Evolutionary conservation across 2,329 filamentous ascomycete genomes (phyloP).

Genomic region (Stagonosporopsis tanaceti): DNA sequence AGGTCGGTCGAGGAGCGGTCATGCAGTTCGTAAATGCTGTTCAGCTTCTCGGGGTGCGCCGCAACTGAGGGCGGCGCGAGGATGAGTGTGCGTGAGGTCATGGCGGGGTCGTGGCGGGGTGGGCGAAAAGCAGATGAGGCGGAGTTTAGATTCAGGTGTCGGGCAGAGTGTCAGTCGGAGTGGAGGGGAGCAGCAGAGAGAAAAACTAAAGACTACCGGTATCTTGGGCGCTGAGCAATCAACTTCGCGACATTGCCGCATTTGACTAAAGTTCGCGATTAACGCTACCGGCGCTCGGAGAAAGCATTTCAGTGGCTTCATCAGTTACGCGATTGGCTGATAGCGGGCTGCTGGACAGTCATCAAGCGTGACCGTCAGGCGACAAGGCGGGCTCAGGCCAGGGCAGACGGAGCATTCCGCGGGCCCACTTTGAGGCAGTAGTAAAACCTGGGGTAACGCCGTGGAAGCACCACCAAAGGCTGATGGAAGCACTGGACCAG

Average conservation of each 20-base stretch:
- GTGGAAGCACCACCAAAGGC: conserved; percentile 12
- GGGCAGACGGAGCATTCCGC: conserved; percentile 7
- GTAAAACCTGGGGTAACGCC: conserved; percentile 22
- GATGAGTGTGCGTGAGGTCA: conserved; percentile 72
- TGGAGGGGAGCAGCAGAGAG: neutral
- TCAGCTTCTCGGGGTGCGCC: conserved; percentile 80
- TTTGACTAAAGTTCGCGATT: conserved; percentile 19
- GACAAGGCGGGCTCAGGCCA: conserved; percentile 6
- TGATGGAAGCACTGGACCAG: neutral
- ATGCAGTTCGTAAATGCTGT: conserved; percentile 73
- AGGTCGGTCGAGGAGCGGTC: conserved; percentile 83
- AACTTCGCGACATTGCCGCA: conserved; percentile 17
- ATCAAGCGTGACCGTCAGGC: conserved; percentile 18
- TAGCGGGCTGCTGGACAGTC: conserved; percentile 8
- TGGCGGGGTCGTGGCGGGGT: conserved; percentile 34
- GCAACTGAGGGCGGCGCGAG: conserved; percentile 91
- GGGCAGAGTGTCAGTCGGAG: conserved; percentile 5
- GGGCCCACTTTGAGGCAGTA: conserved; percentile 18
- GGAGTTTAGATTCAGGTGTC: neutral
- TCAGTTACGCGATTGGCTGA: conserved; percentile 14
- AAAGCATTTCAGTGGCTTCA: conserved; percentile 20
- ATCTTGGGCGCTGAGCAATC: conserved; percentile 22
- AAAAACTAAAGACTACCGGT: conserved; percentile 4
- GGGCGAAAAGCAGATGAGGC: conserved; percentile 9
- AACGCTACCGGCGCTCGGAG: conserved; percentile 18